phyloP scores from a whole-genome alignment of 2,329 filamentous ascomycete species.

The Alternaria gansuensis region DNA sequence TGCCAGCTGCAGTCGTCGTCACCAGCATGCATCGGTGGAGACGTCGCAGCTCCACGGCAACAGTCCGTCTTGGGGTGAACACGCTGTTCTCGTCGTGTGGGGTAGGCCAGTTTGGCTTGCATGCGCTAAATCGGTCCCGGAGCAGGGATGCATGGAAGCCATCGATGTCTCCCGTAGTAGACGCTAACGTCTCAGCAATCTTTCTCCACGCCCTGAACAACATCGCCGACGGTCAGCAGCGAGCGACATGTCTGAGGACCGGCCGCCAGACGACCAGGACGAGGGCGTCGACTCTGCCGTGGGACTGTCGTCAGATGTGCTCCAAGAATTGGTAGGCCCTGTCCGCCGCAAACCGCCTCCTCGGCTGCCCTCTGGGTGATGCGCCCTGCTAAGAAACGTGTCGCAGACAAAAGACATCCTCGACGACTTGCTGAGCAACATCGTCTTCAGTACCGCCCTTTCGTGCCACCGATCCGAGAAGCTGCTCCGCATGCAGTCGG shows the following conservation, averaged over 20 bases:
- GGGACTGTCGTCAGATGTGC: conserved; percentile 39
- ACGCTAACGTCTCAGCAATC: conserved; percentile 35
- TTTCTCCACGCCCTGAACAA: conserved; percentile 28
- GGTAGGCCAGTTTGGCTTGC: conserved; percentile 22
- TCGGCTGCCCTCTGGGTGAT: conserved; percentile 18
- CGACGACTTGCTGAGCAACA: conserved; percentile 78
- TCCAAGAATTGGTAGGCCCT: conserved; percentile 46
- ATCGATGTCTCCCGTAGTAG: conserved; percentile 34
- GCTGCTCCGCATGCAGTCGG: conserved; percentile 71
- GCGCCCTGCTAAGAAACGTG: conserved; percentile 38
- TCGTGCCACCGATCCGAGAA: conserved; percentile 82
- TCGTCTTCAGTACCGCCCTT: conserved; percentile 77
- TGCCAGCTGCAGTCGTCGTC: not conserved
- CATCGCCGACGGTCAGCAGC: conserved; percentile 30
- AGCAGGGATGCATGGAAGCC: conserved; percentile 27
- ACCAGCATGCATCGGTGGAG: conserved; percentile 4
- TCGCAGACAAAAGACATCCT: conserved; percentile 62
- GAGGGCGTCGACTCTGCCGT: conserved; percentile 40
- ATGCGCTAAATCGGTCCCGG: conserved; percentile 28
- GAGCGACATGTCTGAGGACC: conserved; percentile 51
- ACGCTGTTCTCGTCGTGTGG: conserved; percentile 18
- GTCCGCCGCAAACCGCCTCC: conserved; percentile 15
- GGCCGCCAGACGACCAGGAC: conserved; percentile 41
- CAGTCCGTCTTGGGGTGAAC: conserved; percentile 5
- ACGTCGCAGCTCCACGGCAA: not conserved